Evolutionary conservation across 2,329 filamentous ascomycete species (phyloP).

Genomic region (Talaromyces islandicus): DNA sequence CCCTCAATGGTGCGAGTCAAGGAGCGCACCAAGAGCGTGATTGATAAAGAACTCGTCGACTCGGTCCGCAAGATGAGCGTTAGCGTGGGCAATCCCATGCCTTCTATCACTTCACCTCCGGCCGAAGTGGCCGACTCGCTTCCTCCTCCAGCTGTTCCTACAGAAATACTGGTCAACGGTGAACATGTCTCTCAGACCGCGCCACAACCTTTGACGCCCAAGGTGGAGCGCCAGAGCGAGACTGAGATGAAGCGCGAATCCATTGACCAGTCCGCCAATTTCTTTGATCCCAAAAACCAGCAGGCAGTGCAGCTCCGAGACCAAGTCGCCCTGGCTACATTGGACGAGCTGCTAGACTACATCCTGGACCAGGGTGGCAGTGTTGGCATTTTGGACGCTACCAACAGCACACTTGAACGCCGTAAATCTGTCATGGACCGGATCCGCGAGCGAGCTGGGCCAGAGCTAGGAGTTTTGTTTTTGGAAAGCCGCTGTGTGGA

Average conservation of each 20-base stretch:
- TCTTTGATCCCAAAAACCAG: conserved; percentile 88
- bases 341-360: conserved; percentile 89
- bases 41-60: conserved; percentile 38
- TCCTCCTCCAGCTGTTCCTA: conserved; percentile 36
- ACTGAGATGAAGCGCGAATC: conserved; percentile 38
- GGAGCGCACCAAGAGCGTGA: conserved; percentile 20
- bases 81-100: conserved; percentile 23
- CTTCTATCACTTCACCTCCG: conserved; percentile 12
- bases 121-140: conserved; percentile 26
- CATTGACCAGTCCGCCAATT: conserved; percentile 83
- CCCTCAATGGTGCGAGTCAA: conserved; percentile 12
- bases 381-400: conserved; percentile 93
- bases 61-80: conserved; percentile 40
- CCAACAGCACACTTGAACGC: conserved; percentile 87
- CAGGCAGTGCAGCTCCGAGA: conserved; percentile 78
- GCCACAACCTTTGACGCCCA: not conserved
- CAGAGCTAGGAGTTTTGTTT: conserved; percentile 82
- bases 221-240: conserved; percentile 12
- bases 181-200: conserved; percentile 20
- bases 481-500: conserved; percentile 93
- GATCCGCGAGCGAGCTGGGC: conserved; percentile 75
- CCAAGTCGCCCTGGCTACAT: conserved; percentile 83
- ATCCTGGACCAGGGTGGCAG: conserved; percentile 75
- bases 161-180: conserved; percentile 56
- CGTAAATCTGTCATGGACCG: conserved; percentile 77